phyloP scores from a whole-genome alignment of 371 early-diverging fungal species.

The Mortierella sp. region DNA sequence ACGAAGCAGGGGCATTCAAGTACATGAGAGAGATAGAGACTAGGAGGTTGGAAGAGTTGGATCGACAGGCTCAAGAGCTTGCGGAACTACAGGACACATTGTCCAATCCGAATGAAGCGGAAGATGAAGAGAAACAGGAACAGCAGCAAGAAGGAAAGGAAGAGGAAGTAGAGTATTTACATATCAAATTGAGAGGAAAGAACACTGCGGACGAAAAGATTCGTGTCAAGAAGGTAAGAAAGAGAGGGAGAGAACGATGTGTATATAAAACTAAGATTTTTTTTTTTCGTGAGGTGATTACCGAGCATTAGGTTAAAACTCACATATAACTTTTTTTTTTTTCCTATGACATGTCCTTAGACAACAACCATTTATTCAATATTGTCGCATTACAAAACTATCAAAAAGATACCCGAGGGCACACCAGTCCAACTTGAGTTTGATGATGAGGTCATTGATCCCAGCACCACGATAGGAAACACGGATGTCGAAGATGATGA shows the following conservation, averaged over 20 bases:
- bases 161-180: conserved; percentile 22
- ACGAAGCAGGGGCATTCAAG: conserved; percentile 14
- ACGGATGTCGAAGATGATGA: conserved; percentile 53
- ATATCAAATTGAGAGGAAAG: conserved; percentile 42
- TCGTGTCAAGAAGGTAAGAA: conserved; percentile 42
- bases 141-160: conserved; percentile 11
- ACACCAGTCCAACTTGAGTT: conserved; percentile 25
- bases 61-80: conserved; percentile 20
- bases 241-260: neutral
- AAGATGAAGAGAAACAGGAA: neutral
- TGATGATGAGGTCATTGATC: conserved; percentile 41
- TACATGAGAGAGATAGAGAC: conserved; percentile 28
- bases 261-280: neutral
- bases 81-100: neutral
- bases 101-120: neutral
- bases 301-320: neutral
- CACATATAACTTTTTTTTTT: neutral
- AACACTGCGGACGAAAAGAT: conserved; percentile 44
- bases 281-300: neutral
- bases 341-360: neutral
- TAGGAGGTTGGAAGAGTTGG: conserved; percentile 23
- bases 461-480: conserved; percentile 19
- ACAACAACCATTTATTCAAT: conserved; percentile 33
- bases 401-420: conserved; percentile 21
- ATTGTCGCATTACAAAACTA: conserved; percentile 22